A percentile compares a stretch with the other conserved stretches of the same genome.
phyloP scores from a whole-genome alignment of 1,284 basidiomycete genomes.

The Sparassis latifolia region DNA sequence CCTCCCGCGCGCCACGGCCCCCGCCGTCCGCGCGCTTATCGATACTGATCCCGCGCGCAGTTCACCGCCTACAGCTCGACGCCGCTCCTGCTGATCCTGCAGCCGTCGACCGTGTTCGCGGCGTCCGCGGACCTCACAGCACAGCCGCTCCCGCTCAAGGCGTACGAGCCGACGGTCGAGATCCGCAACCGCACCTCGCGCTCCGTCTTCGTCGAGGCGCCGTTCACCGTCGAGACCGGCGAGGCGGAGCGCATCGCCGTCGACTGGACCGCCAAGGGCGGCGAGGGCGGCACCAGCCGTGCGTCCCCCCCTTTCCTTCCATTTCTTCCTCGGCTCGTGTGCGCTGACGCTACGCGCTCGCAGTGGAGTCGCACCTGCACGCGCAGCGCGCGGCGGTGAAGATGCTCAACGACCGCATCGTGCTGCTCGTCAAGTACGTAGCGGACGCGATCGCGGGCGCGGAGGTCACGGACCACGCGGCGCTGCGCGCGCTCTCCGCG shows the following conservation, averaged over 20 bases:
- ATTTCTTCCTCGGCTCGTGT: not conserved
- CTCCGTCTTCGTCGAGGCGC: constrained; percentile 75
- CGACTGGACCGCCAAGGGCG: constrained; percentile 91
- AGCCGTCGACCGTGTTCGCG: constrained; percentile 45
- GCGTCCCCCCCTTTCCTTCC: constrained; percentile 35
- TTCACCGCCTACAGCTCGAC: constrained; percentile 71
- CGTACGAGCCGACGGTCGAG: constrained; percentile 86
- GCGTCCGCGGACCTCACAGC: constrained; percentile 50
- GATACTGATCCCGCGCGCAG: constrained; percentile 27
- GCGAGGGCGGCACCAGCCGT: constrained; percentile 76
- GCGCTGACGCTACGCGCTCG: not conserved
- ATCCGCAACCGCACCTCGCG: constrained; percentile 72
- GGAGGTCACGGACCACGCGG: constrained; percentile 70
- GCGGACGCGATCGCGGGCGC: constrained; percentile 66
- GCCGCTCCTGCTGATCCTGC: constrained; percentile 69
- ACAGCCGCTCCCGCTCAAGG: constrained; percentile 76
- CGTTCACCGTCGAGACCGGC: constrained; percentile 90
- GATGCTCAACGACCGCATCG: constrained; percentile 91
- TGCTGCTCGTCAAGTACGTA: constrained; percentile 80
- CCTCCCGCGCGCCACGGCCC: too few relatives aligned
- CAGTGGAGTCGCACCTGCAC: constrained; percentile 86
- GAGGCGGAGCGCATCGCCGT: constrained; percentile 98
- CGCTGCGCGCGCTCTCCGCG: constrained; percentile 80
- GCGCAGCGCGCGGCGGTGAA: constrained; percentile 92
- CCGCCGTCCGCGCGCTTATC: too few relatives aligned